Conservation (phyloP, 2,329 filamentous ascomycete genomes). For the Leptographium lundbergii region DNA sequence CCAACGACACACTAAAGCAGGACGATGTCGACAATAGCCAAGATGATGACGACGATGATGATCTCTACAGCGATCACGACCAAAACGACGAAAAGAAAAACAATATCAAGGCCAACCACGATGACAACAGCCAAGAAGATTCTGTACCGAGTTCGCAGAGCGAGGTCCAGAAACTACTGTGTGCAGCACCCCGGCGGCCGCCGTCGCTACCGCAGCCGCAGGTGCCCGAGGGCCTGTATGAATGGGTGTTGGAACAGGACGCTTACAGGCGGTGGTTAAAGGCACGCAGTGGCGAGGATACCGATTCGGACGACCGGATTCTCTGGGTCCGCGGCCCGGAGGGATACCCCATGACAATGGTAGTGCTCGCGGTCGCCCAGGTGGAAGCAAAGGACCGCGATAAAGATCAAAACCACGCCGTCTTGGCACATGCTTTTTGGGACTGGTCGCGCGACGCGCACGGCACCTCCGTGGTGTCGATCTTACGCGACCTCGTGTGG, state of each 20-base stretch:
- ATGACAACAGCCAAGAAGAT: not conserved
- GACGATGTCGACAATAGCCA: not conserved
- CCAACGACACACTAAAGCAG: not conserved
- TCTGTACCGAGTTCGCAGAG: not conserved
- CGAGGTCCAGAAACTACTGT: not conserved
- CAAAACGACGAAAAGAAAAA: not conserved
- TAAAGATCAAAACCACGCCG: not conserved
- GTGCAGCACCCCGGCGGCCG: not conserved
- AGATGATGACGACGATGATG: not conserved
- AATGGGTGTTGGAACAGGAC: not conserved
- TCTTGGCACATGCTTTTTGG: not conserved
- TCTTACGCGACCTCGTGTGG: not conserved
- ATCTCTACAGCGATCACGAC: not conserved
- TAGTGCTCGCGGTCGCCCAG: not conserved
- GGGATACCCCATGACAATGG: not conserved
- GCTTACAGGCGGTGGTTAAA: not conserved
- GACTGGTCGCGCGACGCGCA: not conserved
- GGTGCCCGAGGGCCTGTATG: not conserved
- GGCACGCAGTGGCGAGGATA: not conserved
- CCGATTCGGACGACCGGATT: not conserved
- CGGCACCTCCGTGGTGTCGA: not conserved
- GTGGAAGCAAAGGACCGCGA: not conserved
- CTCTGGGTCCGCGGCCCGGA: not conserved
- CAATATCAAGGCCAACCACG: not conserved
- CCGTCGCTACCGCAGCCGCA: not conserved